These are phyloP conservation scores for Beauveria rudraprayagi DNA, from an alignment of 2,329 filamentous ascomycete genomes.

Conservation along the genomic window DNA sequence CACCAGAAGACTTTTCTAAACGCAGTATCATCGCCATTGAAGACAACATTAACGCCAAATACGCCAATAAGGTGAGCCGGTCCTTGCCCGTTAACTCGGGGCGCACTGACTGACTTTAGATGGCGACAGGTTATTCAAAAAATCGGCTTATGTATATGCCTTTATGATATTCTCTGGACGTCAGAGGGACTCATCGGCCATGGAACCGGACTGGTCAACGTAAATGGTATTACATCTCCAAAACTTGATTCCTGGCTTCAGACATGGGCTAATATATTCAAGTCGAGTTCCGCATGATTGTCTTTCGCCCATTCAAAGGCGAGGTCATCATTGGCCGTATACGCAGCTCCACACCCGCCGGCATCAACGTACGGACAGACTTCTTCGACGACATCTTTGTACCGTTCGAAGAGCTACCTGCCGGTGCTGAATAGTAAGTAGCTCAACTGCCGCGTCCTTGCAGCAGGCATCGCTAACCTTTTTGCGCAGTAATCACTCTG, in stretches of 20 bases:
- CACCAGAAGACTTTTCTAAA: slow-evolving; percentile 80
- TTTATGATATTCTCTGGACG: slow-evolving; percentile 83
- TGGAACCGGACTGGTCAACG: slow-evolving; percentile 84
- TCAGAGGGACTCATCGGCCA: slow-evolving; percentile 93
- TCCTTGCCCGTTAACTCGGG: no score
- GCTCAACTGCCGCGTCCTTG: not conserved
- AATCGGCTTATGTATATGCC: slow-evolving; percentile 84
- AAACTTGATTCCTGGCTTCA: not conserved
- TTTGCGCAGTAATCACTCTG: slow-evolving; percentile 56
- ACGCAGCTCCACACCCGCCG: slow-evolving; percentile 60
- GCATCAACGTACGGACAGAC: slow-evolving; percentile 73
- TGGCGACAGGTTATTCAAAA: slow-evolving; percentile 69
- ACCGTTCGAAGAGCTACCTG: slow-evolving; percentile 63
- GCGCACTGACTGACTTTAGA: slow-evolving; percentile 2
- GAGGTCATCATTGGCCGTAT: slow-evolving; percentile 86
- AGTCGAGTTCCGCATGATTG: slow-evolving; percentile 85
- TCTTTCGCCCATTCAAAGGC: slow-evolving; percentile 93
- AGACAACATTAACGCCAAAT: slow-evolving; percentile 95
- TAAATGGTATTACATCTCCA: slow-evolving; percentile 58
- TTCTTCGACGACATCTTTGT: slow-evolving; percentile 94
- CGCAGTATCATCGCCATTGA: slow-evolving; percentile 77
- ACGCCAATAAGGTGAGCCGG: slow-evolving; percentile 69
- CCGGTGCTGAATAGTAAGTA: slow-evolving; percentile 66
- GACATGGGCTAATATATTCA: not conserved
- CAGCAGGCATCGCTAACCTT: not conserved